Evolutionary conservation across 2,329 filamentous ascomycete species (phyloP), one percentile per base, ranked within the genome.

Genomic region (Ophiostoma australiae): DNA sequence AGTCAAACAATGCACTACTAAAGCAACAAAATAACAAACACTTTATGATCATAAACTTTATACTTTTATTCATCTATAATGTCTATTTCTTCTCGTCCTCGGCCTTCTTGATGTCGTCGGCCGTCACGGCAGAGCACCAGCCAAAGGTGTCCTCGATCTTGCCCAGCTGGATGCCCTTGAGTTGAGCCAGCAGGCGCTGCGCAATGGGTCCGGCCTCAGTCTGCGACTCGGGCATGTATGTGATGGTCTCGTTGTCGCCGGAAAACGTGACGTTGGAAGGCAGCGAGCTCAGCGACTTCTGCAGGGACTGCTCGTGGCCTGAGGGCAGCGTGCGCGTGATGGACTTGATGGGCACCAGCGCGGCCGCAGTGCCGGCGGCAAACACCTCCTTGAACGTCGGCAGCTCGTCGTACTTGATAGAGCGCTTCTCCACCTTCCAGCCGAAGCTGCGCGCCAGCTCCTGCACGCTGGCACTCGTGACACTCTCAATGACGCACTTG

Each of bases 281-380:
- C 52, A 77, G 72, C 23, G 65, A 66, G 13, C 35, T 17, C 27
- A 55, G 41, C 13, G 23, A 31, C 68, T 69, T 63, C 13, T 74
- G 73, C 67, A 82, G 80, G 23, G 82, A 83, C 55, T 80, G 78
- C 15, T 81, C 74, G 17, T 81, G 80, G 4, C 79, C 76, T 0
- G 80, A 75, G 69, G 78, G 74, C 66, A 81, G 73, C 63, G 83
- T 86, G 76, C 93, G 88, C 2, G 92, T 95, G 79, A 98, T 97
- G 75, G 91, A 95, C 73, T 91, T 91, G 80, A 97, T 95, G 1
- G 94, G 94, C 3, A 98, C 94, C 70, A 99, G 84, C 0, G 92
- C 92, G 0, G 94, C 94, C 0, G 94, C 94, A 0, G 94, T 98
- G 1, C 94, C 94, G 2, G 93, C 94, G 4, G 94, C 95, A 81